Conservation (phyloP, 176 grass and related monocot genomes). For the Phoenix dactylifera region DNA sequence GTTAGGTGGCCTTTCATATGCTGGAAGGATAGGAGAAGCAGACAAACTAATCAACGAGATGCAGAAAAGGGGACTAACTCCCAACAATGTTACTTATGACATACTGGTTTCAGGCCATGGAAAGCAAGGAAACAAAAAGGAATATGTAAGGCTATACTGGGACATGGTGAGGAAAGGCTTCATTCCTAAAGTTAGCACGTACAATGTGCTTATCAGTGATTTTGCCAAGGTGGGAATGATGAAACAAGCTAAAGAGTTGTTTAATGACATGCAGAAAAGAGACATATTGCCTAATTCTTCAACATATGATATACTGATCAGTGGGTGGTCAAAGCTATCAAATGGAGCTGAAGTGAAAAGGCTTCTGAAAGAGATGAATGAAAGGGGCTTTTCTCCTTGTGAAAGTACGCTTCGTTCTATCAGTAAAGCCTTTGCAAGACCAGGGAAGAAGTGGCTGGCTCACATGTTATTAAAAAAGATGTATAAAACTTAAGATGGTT, state of each 20-base stretch:
- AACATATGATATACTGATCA: constrained; percentile 79
- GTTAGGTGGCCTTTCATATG: constrained; percentile 60
- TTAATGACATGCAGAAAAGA: constrained; percentile 71
- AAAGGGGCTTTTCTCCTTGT: constrained; percentile 51
- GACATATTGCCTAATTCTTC: constrained; percentile 48
- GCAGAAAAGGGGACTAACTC: constrained; percentile 36
- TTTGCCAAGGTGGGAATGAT: constrained; percentile 81
- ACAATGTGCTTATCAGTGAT: constrained; percentile 68
- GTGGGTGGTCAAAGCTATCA: constrained; percentile 75
- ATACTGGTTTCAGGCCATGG: constrained; percentile 70
- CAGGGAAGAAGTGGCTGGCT: constrained; percentile 42
- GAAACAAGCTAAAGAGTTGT: constrained; percentile 76
- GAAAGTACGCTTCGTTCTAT: constrained; percentile 58
- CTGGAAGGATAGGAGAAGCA: constrained; percentile 58
- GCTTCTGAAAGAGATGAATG: constrained; percentile 82
- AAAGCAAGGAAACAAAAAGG: constrained; percentile 62
- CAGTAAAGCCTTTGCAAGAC: constrained; percentile 67
- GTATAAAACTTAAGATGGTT: constrained; percentile 34
- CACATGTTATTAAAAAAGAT: constrained; percentile 47
- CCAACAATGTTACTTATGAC: constrained; percentile 75
- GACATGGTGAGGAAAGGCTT: constrained; percentile 81
- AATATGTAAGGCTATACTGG: constrained; percentile 69
- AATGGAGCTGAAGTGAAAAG: constrained; percentile 59
- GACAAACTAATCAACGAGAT: constrained; percentile 61
- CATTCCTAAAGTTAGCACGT: constrained; percentile 88